These are phyloP conservation scores for Xylariaceae sp. DNA, from an alignment of 2,329 filamentous ascomycete species.

Conservation along the genomic window DNA sequence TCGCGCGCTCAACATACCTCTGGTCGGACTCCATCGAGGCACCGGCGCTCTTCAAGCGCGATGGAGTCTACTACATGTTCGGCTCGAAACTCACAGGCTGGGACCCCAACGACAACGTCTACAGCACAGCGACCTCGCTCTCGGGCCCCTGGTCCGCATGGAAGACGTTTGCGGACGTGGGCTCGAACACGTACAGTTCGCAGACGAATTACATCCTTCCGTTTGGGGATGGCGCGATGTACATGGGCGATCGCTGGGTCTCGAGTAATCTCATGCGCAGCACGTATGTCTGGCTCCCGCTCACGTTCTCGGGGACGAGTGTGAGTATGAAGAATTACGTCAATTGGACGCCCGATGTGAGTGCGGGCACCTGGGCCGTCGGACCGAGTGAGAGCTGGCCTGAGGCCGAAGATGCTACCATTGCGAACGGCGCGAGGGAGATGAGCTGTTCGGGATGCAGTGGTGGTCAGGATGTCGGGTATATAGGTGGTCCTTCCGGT, in stretches of 20 bases:
- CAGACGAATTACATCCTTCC: slow-evolving; percentile 58
- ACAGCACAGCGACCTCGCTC: slow-evolving; percentile 53
- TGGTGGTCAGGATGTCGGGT: slow-evolving; percentile 45
- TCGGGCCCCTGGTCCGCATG: slow-evolving; percentile 57
- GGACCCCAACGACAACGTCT: slow-evolving; percentile 60
- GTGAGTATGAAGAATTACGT: slow-evolving; percentile 48
- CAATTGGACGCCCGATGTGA: slow-evolving; percentile 48
- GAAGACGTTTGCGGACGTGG: slow-evolving; percentile 52
- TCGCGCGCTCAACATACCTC: slow-evolving; percentile 44
- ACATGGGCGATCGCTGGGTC: slow-evolving; percentile 64
- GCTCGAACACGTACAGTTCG: slow-evolving; percentile 52
- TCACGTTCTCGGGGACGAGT: slow-evolving; percentile 47
- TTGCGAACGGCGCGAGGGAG: slow-evolving; percentile 41
- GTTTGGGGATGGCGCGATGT: slow-evolving; percentile 43
- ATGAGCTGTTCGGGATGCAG: slow-evolving; percentile 50
- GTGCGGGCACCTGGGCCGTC: slow-evolving; percentile 39
- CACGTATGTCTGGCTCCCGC: slow-evolving; percentile 61
- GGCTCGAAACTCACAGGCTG: slow-evolving; percentile 53
- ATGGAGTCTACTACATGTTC: slow-evolving; percentile 60
- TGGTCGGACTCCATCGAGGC: slow-evolving; percentile 55
- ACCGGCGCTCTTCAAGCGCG: slow-evolving; percentile 57
- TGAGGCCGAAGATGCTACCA: slow-evolving; percentile 46
- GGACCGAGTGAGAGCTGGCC: slow-evolving; percentile 43
- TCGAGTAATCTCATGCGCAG: slow-evolving; percentile 53
- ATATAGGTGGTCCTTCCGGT: slow-evolving; percentile 45